phyloP scores from a whole-genome alignment of 495 filamentous ascomycete species.

The Rusavskia elegans region DNA sequence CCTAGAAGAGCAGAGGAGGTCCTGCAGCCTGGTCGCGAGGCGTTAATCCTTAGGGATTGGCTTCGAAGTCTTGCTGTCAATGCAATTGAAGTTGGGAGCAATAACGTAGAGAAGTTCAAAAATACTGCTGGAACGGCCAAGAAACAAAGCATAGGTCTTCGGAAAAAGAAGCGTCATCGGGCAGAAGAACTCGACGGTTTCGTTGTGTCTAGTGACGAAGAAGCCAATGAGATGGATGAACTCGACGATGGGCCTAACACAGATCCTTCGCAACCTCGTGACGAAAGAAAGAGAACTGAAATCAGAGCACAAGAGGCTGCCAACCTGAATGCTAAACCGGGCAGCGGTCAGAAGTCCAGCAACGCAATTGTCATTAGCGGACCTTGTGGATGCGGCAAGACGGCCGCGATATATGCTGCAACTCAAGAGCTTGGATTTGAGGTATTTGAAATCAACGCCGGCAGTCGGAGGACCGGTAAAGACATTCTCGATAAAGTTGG shows the following conservation, averaged over 20 bases:
- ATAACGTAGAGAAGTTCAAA: slow-evolving; percentile 21
- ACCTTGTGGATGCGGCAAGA: slow-evolving; percentile 83
- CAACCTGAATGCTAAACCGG: slow-evolving; percentile 23
- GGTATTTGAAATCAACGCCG: slow-evolving; percentile 85
- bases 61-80: slow-evolving; percentile 57
- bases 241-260: slow-evolving; percentile 31
- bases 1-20: slow-evolving; percentile 54
- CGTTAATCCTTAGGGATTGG: slow-evolving; percentile 65
- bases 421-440: slow-evolving; percentile 90
- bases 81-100: slow-evolving; percentile 49
- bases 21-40: slow-evolving; percentile 61
- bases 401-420: slow-evolving; percentile 82
- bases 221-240: slow-evolving; percentile 58
- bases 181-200: slow-evolving; percentile 64
- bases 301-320: slow-evolving; percentile 31
- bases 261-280: no score
- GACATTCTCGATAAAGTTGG: slow-evolving; percentile 86
- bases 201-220: slow-evolving; percentile 71
- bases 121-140: slow-evolving; percentile 26
- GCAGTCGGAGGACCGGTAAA: slow-evolving; percentile 67
- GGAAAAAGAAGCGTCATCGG: slow-evolving; percentile 56
- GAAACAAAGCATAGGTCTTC: slow-evolving; percentile 22
- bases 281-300: slow-evolving; percentile 39
- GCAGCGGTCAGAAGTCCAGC: slow-evolving; percentile 23
- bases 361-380: slow-evolving; percentile 76